phyloP scores from a whole-genome alignment of 2,329 filamentous ascomycete species.

The Septoria linicola region DNA sequence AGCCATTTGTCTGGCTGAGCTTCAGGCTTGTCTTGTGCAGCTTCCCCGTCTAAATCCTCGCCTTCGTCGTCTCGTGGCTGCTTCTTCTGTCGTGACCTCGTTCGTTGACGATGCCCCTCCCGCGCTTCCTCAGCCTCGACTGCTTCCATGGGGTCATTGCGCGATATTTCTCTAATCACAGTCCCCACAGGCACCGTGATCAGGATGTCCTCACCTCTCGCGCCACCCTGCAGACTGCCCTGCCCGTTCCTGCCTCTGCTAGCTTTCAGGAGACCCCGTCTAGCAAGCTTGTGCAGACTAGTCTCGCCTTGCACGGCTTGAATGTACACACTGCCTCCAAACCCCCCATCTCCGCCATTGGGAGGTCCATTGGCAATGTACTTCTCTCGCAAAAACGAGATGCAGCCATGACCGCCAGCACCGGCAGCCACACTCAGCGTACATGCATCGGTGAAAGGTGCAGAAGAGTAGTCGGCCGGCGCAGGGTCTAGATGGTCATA shows the following conservation, averaged over 20 bases:
- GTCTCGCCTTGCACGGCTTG: conserved; percentile 90
- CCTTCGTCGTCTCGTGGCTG: conserved; percentile 37
- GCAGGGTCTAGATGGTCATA: conserved; percentile 50
- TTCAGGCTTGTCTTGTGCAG: conserved; percentile 1
- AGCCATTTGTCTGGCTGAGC: conserved; percentile 68
- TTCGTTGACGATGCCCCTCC: conserved; percentile 34
- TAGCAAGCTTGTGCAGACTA: conserved; percentile 84
- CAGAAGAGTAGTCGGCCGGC: conserved; percentile 78
- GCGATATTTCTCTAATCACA: conserved; percentile 76
- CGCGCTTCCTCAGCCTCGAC: conserved; percentile 48
- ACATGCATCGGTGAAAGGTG: conserved; percentile 85
- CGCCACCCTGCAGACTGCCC: conserved; percentile 70
- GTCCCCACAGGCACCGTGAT: conserved; percentile 92
- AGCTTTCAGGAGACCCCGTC: conserved; percentile 71
- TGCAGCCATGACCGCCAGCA: conserved; percentile 83
- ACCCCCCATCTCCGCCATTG: conserved; percentile 92
- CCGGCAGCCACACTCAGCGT: conserved; percentile 75
- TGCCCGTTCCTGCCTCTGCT: conserved; percentile 75
- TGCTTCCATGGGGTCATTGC: conserved; percentile 73
- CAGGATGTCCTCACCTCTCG: conserved; percentile 80
- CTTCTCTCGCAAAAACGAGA: conserved; percentile 90
- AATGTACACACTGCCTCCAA: conserved; percentile 89
- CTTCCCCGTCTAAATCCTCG: conserved; percentile 33
- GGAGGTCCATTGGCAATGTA: conserved; percentile 85
- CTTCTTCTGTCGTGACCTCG: conserved; percentile 38